Conservation (phyloP, 2,329 filamentous ascomycete species). For the Lasiodiplodia sp. region DNA sequence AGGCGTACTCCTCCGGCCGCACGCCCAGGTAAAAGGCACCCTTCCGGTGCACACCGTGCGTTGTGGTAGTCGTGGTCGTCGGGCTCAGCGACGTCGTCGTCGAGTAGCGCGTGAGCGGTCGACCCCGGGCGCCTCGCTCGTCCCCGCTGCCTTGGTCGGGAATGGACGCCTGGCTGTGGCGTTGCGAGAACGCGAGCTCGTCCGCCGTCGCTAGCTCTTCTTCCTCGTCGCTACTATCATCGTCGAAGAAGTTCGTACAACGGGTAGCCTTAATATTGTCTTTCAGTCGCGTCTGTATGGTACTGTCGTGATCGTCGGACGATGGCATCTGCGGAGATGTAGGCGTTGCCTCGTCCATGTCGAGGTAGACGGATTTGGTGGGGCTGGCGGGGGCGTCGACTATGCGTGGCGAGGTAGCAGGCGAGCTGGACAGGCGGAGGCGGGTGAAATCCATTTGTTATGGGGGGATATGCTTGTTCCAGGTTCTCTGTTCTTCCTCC, state of each 20-base stretch:
- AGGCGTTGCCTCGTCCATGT: conserved; percentile 36
- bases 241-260: conserved; percentile 47
- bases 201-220: conserved; percentile 9
- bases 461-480: neutral
- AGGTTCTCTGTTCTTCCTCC: neutral
- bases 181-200: conserved; percentile 21
- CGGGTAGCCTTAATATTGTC: conserved; percentile 36
- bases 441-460: conserved; percentile 11
- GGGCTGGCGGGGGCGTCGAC: conserved; percentile 42
- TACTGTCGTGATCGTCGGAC: conserved; percentile 35
- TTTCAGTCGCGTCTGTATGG: neutral
- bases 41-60: conserved; percentile 5
- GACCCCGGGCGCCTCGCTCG: neutral
- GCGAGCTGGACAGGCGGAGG: conserved; percentile 31
- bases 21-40: conserved; percentile 3
- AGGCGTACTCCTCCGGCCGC: conserved; percentile 20
- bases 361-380: conserved; percentile 44
- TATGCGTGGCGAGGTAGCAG: conserved; percentile 39
- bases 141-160: neutral
- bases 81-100: neutral
- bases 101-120: neutral
- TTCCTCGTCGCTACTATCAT: conserved; percentile 32
- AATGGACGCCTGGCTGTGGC: conserved; percentile 1
- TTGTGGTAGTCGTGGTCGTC: neutral
- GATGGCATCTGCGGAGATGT: neutral